Evolutionary conservation across 108 stramenopile genomes (phyloP).

Genomic region (Cyclotella atomus): DNA sequence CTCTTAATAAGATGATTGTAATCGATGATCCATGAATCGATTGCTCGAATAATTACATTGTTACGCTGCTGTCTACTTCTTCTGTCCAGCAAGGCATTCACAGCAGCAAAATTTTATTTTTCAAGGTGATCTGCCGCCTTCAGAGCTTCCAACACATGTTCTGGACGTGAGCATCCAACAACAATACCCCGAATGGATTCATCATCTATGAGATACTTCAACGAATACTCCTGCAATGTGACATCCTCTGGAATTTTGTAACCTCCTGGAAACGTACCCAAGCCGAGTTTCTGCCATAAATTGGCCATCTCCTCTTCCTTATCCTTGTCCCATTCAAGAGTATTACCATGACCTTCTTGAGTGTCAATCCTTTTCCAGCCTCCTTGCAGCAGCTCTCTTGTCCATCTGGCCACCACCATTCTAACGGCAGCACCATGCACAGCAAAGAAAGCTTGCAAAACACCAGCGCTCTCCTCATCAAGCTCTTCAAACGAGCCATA

Average conservation of each 20-base stretch:
- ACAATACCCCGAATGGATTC: constrained; percentile 38
- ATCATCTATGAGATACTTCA: constrained; percentile 57
- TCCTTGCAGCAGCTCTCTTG: constrained; percentile 66
- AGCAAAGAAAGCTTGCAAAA: constrained; percentile 73
- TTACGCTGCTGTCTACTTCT: too few species aligned
- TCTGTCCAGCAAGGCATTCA: too few species aligned
- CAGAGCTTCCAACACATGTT: constrained; percentile 53
- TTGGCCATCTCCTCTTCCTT: constrained; percentile 31
- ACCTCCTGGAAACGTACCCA: constrained; percentile 25
- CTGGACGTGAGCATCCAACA: constrained; percentile 45
- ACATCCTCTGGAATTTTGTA: constrained; percentile 67
- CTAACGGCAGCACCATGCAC: constrained; percentile 81
- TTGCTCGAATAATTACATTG: too few species aligned
- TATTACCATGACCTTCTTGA: not conserved
- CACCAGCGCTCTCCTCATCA: constrained; percentile 77
- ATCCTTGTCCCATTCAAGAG: constrained; percentile 18
- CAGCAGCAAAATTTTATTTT: not conserved
- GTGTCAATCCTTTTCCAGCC: constrained; percentile 37
- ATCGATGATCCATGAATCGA: too few species aligned
- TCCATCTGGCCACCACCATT: constrained; percentile 76
- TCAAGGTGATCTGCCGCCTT: constrained; percentile 21
- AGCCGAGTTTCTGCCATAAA: constrained; percentile 30
- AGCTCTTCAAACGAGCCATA: constrained; percentile 85
- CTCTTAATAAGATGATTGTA: too few species aligned
- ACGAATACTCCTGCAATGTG: constrained; percentile 79